A percentile compares a stretch with the other conserved stretches of the same genome.
phyloP scores from a whole-genome alignment of 208 protist genomes.

The Leishmania major region DNA sequence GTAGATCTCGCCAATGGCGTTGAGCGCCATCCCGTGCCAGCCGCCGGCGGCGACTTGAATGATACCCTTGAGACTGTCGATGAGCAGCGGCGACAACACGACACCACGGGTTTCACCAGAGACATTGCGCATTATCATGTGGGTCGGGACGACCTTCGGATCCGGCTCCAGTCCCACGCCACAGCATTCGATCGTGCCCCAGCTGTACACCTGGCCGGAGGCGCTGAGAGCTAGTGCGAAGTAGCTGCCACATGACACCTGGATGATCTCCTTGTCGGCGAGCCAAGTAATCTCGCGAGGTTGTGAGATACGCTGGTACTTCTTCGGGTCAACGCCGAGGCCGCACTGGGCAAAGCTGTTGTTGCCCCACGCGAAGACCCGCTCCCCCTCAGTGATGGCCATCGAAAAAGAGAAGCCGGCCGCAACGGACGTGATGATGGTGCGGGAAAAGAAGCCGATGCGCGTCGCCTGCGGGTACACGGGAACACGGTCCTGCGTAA shows the following conservation, averaged over 20 bases:
- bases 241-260: conserved; percentile 83
- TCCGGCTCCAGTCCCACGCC: conserved; percentile 64
- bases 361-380: conserved; percentile 83
- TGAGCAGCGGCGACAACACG: conserved; percentile 54
- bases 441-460: conserved; percentile 62
- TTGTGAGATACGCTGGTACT: conserved; percentile 50
- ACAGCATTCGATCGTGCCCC: conserved; percentile 85
- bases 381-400: conserved; percentile 71
- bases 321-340: conserved; percentile 66
- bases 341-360: conserved; percentile 85
- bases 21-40: conserved; percentile 82
- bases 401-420: conserved; percentile 64
- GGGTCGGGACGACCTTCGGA: conserved; percentile 39
- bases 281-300: conserved; percentile 76
- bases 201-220: conserved; percentile 77
- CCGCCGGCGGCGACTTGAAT: conserved; percentile 66
- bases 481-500: conserved; percentile 66
- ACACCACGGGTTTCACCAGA: conserved; percentile 51
- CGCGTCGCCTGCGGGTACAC: conserved; percentile 69
- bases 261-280: conserved; percentile 76
- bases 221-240: conserved; percentile 73
- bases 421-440: conserved; percentile 52
- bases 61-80: conserved; percentile 57
- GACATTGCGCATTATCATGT: conserved; percentile 58
- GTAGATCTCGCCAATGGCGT: conserved; percentile 76